Conservation (phyloP, 2,329 filamentous ascomycete genomes). For the Remersonia thermophila region DNA sequence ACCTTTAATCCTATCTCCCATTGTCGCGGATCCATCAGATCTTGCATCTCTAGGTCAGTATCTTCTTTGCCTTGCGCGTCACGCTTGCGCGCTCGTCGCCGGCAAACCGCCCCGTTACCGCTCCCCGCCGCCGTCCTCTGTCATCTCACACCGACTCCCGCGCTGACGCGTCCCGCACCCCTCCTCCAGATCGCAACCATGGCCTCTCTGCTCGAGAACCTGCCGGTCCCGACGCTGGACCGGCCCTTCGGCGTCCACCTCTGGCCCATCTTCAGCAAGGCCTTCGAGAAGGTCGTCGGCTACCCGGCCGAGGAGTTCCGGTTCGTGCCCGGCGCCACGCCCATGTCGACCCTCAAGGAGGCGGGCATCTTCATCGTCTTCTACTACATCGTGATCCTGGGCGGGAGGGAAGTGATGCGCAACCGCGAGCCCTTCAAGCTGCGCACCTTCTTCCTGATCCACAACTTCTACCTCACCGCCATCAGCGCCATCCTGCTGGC, state of each 20-base stretch:
- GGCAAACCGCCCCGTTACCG: too few species aligned
- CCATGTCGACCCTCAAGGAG: constrained; percentile 80
- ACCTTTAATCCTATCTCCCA: background rate
- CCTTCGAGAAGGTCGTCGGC: constrained; percentile 62
- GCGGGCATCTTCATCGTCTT: constrained; percentile 67
- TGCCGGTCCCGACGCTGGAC: constrained; percentile 62
- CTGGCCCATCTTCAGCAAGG: constrained; percentile 91
- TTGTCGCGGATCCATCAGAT: too few species aligned
- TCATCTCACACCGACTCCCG: too few species aligned
- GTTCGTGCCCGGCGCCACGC: constrained; percentile 70
- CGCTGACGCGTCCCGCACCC: too few species aligned
- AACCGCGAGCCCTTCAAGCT: constrained; percentile 75
- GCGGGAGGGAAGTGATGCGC: constrained; percentile 85
- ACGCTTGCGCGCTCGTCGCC: background rate
- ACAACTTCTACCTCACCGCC: constrained; percentile 87
- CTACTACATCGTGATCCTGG: constrained; percentile 92
- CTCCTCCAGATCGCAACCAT: background rate
- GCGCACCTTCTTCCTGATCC: constrained; percentile 80
- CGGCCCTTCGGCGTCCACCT: constrained; percentile 81
- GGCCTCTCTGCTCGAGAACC: constrained; percentile 37
- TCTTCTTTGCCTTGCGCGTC: too few species aligned
- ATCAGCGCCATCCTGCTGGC: constrained; percentile 71
- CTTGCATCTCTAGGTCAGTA: background rate
- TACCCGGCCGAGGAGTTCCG: constrained; percentile 78
- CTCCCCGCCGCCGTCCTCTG: too few species aligned